phyloP scores from a whole-genome alignment of 257 asterid genomes.

The Gynochthodes officinalis region DNA sequence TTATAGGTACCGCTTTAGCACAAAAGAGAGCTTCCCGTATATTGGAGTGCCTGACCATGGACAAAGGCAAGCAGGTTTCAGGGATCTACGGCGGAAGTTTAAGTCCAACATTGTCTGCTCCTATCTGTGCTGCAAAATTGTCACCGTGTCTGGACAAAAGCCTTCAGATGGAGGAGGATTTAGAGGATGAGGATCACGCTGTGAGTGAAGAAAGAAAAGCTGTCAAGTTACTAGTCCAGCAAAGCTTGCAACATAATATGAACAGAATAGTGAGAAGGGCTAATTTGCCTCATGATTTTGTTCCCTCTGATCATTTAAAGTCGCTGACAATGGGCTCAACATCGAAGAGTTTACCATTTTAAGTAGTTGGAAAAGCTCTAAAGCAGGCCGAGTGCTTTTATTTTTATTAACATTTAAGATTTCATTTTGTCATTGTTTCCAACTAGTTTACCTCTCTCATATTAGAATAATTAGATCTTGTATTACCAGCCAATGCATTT shows the following conservation, averaged over 20 bases:
- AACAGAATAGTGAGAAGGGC: slow-evolving; percentile 81
- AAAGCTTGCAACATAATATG: slow-evolving; percentile 87
- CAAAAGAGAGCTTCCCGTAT: slow-evolving; percentile 88
- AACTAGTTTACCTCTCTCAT: not conserved
- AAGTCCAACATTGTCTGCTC: slow-evolving; percentile 51
- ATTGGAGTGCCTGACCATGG: slow-evolving; percentile 63
- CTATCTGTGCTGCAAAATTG: slow-evolving; percentile 26
- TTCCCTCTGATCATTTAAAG: slow-evolving; percentile 70
- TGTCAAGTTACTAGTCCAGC: slow-evolving; percentile 80
- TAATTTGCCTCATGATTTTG: slow-evolving; percentile 75
- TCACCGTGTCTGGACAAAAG: slow-evolving; percentile 19
- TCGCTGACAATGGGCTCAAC: slow-evolving; percentile 66
- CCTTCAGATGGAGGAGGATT: slow-evolving; percentile 10
- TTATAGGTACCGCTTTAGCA: slow-evolving; percentile 70
- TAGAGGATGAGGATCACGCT: slow-evolving; percentile 38
- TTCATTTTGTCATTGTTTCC: not conserved
- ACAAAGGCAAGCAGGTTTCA: slow-evolving; percentile 70
- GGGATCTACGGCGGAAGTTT: slow-evolving; percentile 28
- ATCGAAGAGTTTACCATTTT: slow-evolving; percentile 89
- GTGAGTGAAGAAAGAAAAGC: slow-evolving; percentile 82
- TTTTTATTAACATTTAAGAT: not conserved
- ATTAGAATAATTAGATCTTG: too few relatives aligned
- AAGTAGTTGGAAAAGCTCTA: not conserved
- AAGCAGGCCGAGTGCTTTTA: not conserved
- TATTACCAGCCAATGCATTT: too few relatives aligned